Evolutionary conservation across 768 basidiomycete species (phyloP).

Genomic region (Tulasnella sp.): DNA sequence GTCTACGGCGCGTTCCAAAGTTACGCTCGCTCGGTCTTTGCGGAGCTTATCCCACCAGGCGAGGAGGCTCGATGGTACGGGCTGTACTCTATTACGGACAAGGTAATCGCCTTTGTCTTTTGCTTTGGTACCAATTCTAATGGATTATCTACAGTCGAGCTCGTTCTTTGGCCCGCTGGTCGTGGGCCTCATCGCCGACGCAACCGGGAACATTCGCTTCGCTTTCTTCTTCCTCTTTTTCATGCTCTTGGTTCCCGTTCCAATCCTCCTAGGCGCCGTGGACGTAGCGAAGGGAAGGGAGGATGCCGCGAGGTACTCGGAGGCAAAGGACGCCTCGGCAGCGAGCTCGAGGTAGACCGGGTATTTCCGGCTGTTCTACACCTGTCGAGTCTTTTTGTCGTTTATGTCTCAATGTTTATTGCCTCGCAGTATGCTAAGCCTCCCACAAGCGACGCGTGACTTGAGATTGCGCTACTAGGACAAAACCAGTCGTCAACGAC

Average conservation of each 20-base stretch:
- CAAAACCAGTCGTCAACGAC: too few species aligned
- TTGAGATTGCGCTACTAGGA: too few species aligned
- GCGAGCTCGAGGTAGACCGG: background rate
- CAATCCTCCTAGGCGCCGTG: slow-evolving; percentile 65
- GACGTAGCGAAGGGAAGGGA: slow-evolving; percentile 66
- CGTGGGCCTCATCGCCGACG: slow-evolving; percentile 85
- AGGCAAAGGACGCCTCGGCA: slow-evolving; percentile 11
- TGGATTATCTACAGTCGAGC: slow-evolving; percentile 60
- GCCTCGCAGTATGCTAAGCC: too few species aligned
- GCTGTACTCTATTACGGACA: slow-evolving; percentile 89
- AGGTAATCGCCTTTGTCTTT: slow-evolving; percentile 51
- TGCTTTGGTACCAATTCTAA: slow-evolving; percentile 19
- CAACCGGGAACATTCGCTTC: slow-evolving; percentile 89
- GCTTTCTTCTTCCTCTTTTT: slow-evolving; percentile 84
- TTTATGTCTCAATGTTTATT: too few species aligned
- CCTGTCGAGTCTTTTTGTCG: too few species aligned
- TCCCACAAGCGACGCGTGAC: too few species aligned
- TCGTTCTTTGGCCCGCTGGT: slow-evolving; percentile 90
- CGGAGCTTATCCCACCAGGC: slow-evolving; percentile 81
- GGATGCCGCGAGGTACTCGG: slow-evolving; percentile 50
- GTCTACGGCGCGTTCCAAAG: slow-evolving; percentile 91
- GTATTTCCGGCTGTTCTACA: background rate
- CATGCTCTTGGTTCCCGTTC: slow-evolving; percentile 82
- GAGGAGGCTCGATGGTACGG: slow-evolving; percentile 92
- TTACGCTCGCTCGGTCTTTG: slow-evolving; percentile 84